Evolutionary conservation across 1,284 basidiomycete genomes (phyloP).

Genomic region (Cutaneotrichosporon arboriforme): DNA sequence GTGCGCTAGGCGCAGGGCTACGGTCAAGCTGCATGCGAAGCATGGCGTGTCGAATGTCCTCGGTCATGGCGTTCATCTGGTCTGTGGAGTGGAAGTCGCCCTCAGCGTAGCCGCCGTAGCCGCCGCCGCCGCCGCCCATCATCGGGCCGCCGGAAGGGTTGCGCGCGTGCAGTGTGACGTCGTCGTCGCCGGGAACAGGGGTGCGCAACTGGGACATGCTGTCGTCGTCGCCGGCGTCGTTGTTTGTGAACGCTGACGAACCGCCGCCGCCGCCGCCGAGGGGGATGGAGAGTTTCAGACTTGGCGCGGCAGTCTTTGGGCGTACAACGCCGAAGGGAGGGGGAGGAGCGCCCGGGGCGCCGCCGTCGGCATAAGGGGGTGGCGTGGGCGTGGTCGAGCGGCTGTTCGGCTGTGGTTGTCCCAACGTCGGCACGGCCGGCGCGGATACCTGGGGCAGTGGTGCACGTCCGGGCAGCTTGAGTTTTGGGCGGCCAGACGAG

Average conservation of each 20-base stretch:
- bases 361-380: not conserved
- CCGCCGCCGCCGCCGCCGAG: slow-evolving; percentile 12
- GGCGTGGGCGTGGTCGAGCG: not conserved
- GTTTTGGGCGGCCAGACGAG: slow-evolving; percentile 30
- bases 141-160: slow-evolving; percentile 2
- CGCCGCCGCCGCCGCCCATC: slow-evolving; percentile 17
- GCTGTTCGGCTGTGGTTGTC: not conserved
- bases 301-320: slow-evolving; percentile 3
- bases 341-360: no score
- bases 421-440: not conserved
- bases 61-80: slow-evolving; percentile 36
- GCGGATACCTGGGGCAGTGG: not conserved
- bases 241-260: slow-evolving; percentile 9
- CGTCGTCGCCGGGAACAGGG: slow-evolving; percentile 30
- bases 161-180: slow-evolving; percentile 36
- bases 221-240: slow-evolving; percentile 18
- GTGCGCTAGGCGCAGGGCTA: not conserved
- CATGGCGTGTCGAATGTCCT: slow-evolving; percentile 35
- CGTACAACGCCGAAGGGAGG: no score
- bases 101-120: slow-evolving; percentile 3
- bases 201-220: slow-evolving; percentile 19
- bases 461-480: slow-evolving; percentile 3
- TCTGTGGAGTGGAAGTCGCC: not conserved
- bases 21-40: slow-evolving; percentile 22
- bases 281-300: slow-evolving; percentile 41